Conservation (phyloP, 441 rosid species). For the Lepidium campestre region DNA sequence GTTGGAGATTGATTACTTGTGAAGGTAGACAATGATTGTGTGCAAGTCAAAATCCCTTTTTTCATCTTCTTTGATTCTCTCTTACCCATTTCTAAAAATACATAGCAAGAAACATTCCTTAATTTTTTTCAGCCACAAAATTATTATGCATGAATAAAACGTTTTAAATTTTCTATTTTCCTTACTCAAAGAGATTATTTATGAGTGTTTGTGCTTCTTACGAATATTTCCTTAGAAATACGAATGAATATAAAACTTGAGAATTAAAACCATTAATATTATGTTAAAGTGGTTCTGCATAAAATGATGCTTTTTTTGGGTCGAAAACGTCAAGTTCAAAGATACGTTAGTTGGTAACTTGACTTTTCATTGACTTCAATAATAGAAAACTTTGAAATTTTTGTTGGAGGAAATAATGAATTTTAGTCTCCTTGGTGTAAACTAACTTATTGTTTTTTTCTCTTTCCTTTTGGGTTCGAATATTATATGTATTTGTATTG, state of each 20-base stretch:
- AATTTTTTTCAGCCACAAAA: neutral
- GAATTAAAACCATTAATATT: neutral
- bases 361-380: neutral
- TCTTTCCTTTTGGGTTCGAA: no score
- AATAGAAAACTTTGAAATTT: neutral
- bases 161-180: neutral
- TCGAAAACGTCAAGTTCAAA: neutral
- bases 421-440: no score
- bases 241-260: neutral
- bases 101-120: neutral
- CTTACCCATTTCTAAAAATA: slow-evolving; percentile 1
- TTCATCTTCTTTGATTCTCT: slow-evolving; percentile 11
- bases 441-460: no score
- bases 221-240: neutral
- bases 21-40: slow-evolving; percentile 12
- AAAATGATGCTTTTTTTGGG: no score
- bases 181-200: neutral
- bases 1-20: slow-evolving; percentile 25
- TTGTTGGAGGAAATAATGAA: neutral
- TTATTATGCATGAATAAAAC: neutral
- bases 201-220: neutral
- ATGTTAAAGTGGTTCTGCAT: neutral
- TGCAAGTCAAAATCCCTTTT: slow-evolving; percentile 6
- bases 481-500: no score
- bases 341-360: neutral